These are phyloP conservation scores for Nakazawaea siamensis DNA, from an alignment of 805 yeast species.

Conservation along the genomic window DNA sequence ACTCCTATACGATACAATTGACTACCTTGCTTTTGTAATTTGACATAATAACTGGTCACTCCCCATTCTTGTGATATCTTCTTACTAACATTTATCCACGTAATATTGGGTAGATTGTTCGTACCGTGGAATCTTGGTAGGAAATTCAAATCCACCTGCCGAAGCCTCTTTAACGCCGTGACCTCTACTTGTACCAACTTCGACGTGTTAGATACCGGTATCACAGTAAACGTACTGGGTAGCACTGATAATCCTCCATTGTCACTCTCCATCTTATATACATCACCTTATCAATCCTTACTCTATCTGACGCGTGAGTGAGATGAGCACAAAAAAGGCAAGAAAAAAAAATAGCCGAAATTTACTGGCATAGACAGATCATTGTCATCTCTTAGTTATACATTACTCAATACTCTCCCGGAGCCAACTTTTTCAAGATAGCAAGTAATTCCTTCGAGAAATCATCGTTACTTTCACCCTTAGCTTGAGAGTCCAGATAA, in stretches of 20 bases:
- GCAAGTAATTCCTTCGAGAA: slow-evolving; percentile 37
- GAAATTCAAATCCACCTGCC: neutral
- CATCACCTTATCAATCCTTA: too few relatives aligned
- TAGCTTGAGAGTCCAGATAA: slow-evolving; percentile 23
- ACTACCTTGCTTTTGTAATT: slow-evolving; percentile 3
- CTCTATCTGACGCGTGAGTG: too few relatives aligned
- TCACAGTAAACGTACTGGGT: slow-evolving; percentile 4
- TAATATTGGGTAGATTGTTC: neutral
- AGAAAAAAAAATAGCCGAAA: too few relatives aligned
- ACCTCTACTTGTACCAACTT: slow-evolving; percentile 2
- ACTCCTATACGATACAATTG: slow-evolving; percentile 4
- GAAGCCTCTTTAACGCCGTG: slow-evolving; percentile 3
- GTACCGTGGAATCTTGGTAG: slow-evolving; percentile 2
- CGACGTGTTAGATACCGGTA: neutral
- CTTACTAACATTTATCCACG: slow-evolving; percentile 1
- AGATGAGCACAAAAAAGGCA: too few relatives aligned
- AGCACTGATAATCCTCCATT: too few relatives aligned
- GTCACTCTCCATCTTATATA: too few relatives aligned
- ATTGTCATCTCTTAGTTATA: too few relatives aligned
- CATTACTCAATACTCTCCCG: slow-evolving; percentile 3
- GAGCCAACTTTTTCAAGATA: slow-evolving; percentile 37
- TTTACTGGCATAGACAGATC: too few relatives aligned
- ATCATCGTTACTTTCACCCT: slow-evolving; percentile 32
- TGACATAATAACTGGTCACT: slow-evolving; percentile 6
- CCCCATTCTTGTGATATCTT: slow-evolving; percentile 4